Conservation (phyloP, 139 green algal species). For the Edaphochlamys debaryana region DNA sequence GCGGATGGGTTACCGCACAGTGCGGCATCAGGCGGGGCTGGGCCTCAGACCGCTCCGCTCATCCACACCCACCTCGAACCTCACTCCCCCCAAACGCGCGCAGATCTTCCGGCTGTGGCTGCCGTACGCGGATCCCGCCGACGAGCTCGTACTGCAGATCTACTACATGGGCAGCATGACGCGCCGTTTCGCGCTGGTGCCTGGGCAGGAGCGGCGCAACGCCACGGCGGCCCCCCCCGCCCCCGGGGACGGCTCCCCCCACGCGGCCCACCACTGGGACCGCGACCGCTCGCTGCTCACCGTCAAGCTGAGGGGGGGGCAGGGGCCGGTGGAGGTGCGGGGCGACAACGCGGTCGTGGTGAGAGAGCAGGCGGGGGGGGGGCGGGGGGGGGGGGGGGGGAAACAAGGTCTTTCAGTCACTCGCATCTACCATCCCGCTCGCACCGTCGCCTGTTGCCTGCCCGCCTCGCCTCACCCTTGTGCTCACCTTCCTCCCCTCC, state of each 20-base stretch:
- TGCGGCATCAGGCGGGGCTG: no score
- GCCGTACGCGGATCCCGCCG: slow-evolving; percentile 45
- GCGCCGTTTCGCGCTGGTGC: slow-evolving; percentile 15
- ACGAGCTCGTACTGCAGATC: slow-evolving; percentile 46
- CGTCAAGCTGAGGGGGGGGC: slow-evolving; percentile 48
- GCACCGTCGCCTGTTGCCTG: not conserved
- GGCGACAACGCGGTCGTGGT: slow-evolving; percentile 42
- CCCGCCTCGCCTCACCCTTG: not conserved
- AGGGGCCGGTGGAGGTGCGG: slow-evolving; percentile 37
- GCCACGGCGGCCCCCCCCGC: no score
- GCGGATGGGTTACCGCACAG: no score
- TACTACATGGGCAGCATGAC: no score
- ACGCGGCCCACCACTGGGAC: slow-evolving; percentile 48
- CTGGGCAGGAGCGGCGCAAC: no score
- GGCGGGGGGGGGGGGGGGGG: no score
- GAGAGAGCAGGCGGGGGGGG: no score
- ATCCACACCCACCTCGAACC: no score
- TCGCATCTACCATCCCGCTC: no score
- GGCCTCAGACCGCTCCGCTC: no score
- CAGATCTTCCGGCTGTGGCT: slow-evolving; percentile 41
- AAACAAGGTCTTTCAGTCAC: no score
- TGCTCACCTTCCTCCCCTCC: not conserved
- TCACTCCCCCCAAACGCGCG: no score
- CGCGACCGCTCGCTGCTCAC: slow-evolving; percentile 43
- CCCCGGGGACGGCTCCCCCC: slow-evolving; percentile 22